Conservation (phyloP, 2,329 filamentous ascomycete genomes). For the Diaporthe sp. region DNA sequence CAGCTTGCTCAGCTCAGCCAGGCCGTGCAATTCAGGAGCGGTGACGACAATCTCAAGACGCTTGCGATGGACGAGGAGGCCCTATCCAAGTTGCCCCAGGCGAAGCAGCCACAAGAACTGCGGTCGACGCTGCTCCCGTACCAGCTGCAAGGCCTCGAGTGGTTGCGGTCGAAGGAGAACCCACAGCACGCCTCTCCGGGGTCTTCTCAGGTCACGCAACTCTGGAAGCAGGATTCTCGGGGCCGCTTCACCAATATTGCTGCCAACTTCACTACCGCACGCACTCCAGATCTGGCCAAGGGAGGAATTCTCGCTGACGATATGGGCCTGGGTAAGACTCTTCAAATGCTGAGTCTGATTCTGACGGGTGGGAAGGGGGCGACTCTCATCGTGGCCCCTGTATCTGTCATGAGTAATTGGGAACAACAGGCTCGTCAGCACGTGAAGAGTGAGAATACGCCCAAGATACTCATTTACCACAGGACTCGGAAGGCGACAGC, state of each 20-base stretch:
- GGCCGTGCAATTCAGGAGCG: conserved; percentile 75
- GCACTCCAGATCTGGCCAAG: conserved; percentile 75
- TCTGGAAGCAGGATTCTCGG: conserved; percentile 76
- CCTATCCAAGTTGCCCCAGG: conserved; percentile 79
- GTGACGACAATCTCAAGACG: conserved; percentile 75
- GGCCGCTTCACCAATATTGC: conserved; percentile 75
- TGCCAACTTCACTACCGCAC: conserved; percentile 74
- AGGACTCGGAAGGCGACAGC: conserved; percentile 71
- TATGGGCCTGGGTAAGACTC: conserved; percentile 92
- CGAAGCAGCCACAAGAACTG: conserved; percentile 75
- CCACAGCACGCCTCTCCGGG: conserved; percentile 73
- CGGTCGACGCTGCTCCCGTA: conserved; percentile 81
- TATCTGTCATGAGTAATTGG: conserved; percentile 94
- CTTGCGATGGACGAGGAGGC: conserved; percentile 80
- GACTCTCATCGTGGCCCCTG: conserved; percentile 85
- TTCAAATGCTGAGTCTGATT: conserved; percentile 87
- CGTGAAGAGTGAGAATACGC: conserved; percentile 72
- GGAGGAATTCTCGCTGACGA: conserved; percentile 92
- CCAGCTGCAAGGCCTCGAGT: conserved; percentile 84
- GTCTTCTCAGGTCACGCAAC: conserved; percentile 76
- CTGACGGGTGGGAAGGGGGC: conserved; percentile 69
- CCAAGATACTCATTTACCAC: conserved; percentile 82
- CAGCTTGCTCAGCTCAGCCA: conserved; percentile 77
- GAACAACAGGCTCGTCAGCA: conserved; percentile 82
- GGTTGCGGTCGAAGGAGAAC: conserved; percentile 84